These are phyloP conservation scores for Adansonia grandidieri DNA, from an alignment of 441 rosid genomes.

Conservation along the genomic window DNA sequence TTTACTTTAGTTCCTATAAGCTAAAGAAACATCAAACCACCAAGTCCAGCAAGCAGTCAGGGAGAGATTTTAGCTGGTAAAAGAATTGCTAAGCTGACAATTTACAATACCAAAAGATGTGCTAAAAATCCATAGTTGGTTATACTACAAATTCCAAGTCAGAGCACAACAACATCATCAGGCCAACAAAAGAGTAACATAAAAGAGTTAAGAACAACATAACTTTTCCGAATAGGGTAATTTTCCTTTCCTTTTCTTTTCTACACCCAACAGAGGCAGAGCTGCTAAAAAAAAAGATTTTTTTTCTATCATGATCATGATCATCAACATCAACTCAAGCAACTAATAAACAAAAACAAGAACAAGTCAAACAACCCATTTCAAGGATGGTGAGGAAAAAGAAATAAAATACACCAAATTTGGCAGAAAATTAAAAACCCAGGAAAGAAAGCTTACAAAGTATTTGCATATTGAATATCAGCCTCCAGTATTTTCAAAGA, in stretches of 20 bases:
- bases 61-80: slow-evolving; percentile 6
- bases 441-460: slow-evolving; percentile 63
- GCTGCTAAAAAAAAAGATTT: neutral
- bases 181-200: neutral
- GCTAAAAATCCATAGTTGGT: neutral
- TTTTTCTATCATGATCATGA: slow-evolving; percentile 13
- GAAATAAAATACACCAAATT: slow-evolving; percentile 23
- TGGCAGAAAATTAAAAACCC: slow-evolving; percentile 15
- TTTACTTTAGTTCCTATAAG: slow-evolving; percentile 9
- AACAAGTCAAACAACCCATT: slow-evolving; percentile 27
- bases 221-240: neutral
- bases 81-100: slow-evolving; percentile 5
- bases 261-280: slow-evolving; percentile 14
- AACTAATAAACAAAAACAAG: slow-evolving; percentile 8
- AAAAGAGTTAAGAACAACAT: neutral
- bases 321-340: slow-evolving; percentile 20
- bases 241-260: neutral
- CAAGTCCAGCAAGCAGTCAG: neutral
- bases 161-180: neutral
- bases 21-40: slow-evolving; percentile 15
- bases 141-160: neutral
- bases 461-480: slow-evolving; percentile 87
- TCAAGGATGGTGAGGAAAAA: slow-evolving; percentile 10
- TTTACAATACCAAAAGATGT: neutral
- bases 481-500: slow-evolving; percentile 81